Conservation (phyloP, 2,329 filamentous ascomycete species). For the Calonectria pseudoreteaudii region DNA sequence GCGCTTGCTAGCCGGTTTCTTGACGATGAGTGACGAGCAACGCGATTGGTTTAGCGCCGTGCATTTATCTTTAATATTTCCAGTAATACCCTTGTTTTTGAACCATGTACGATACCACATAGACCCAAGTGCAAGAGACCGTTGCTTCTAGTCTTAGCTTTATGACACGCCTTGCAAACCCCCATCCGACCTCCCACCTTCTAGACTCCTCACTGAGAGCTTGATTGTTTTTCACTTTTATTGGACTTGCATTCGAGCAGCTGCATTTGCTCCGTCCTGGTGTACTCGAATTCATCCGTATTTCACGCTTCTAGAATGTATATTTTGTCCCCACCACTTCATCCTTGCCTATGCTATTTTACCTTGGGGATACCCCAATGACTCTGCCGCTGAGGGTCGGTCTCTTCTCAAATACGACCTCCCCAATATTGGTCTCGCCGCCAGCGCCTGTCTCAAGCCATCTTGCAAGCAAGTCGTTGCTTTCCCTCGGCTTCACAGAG, state of each 20-base stretch:
- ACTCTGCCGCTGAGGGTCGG: slow-evolving; percentile 61
- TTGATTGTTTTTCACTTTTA: too few species aligned
- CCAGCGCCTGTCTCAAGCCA: slow-evolving; percentile 75
- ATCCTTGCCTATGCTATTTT: slow-evolving; percentile 30
- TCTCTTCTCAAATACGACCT: slow-evolving; percentile 63
- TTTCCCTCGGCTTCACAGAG: slow-evolving; percentile 90
- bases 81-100: slow-evolving; percentile 22
- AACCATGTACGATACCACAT: slow-evolving; percentile 10
- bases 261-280: not conserved
- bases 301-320: not conserved
- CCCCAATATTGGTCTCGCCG: slow-evolving; percentile 57
- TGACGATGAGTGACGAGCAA: slow-evolving; percentile 75
- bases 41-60: not conserved
- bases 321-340: not conserved
- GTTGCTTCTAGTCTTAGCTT: not conserved
- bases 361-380: slow-evolving; percentile 61
- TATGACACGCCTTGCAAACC: not conserved
- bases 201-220: not conserved
- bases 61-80: not conserved
- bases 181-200: not conserved
- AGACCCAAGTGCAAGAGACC: slow-evolving; percentile 6
- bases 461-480: slow-evolving; percentile 82
- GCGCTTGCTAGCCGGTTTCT: slow-evolving; percentile 87
- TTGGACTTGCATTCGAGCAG: not conserved
- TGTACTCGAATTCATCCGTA: too few species aligned